Evolutionary conservation across 2,329 filamentous ascomycete genomes (phyloP).

Genomic region (Phyllosticta paracitricarpa): DNA sequence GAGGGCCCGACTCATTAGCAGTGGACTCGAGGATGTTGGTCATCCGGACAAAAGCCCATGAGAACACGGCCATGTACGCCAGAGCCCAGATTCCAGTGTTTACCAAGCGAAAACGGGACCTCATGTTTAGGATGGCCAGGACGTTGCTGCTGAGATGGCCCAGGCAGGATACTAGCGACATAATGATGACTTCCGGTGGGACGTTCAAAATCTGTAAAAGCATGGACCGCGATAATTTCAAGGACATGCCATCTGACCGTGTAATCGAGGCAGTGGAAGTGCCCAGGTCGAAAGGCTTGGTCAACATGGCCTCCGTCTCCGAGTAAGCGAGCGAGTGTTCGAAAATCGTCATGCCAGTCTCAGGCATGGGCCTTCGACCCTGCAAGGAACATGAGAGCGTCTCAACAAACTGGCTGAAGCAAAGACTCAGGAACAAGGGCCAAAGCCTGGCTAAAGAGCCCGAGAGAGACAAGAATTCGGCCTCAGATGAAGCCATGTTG

Average conservation of each 20-base stretch:
- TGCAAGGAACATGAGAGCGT: slow-evolving; percentile 81
- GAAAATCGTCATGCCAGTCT: slow-evolving; percentile 93
- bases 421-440: slow-evolving; percentile 61
- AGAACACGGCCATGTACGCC: slow-evolving; percentile 78
- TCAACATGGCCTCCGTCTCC: slow-evolving; percentile 82
- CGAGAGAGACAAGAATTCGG: slow-evolving; percentile 44
- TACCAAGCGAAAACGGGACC: slow-evolving; percentile 68
- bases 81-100: slow-evolving; percentile 86
- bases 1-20: slow-evolving; percentile 24
- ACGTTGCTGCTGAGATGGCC: slow-evolving; percentile 80
- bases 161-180: slow-evolving; percentile 79
- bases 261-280: slow-evolving; percentile 18
- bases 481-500: slow-evolving; percentile 50
- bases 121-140: slow-evolving; percentile 69
- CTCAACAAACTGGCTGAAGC: slow-evolving; percentile 76
- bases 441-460: slow-evolving; percentile 72
- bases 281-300: slow-evolving; percentile 66
- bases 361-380: slow-evolving; percentile 66
- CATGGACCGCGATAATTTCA: slow-evolving; percentile 42
- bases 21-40: slow-evolving; percentile 16
- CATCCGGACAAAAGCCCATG: slow-evolving; percentile 57
- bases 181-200: slow-evolving; percentile 75
- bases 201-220: slow-evolving; percentile 77
- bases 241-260: slow-evolving; percentile 36
- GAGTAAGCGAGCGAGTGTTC: slow-evolving; percentile 94